Evolutionary conservation across 2,329 filamentous ascomycete species (phyloP).

Genomic region (Neofusicoccum sp.): DNA sequence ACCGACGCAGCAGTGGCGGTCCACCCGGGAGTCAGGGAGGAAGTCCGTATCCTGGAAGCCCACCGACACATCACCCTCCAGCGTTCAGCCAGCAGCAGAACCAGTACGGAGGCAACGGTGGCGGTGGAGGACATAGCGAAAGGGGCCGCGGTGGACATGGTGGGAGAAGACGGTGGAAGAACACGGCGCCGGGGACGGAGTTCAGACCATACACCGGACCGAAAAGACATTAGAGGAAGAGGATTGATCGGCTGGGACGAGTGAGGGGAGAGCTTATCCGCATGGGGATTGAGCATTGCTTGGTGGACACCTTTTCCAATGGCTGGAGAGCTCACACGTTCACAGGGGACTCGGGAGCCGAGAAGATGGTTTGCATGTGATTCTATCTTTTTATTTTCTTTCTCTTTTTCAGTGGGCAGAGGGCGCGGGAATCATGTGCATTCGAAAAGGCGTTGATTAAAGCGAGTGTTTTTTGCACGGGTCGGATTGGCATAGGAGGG

Average conservation of each 20-base stretch:
- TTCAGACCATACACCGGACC: constrained; percentile 16
- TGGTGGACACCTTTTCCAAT: neutral
- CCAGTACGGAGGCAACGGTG: constrained; percentile 1
- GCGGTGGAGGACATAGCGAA: neutral
- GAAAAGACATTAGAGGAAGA: neutral
- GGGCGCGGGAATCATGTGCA: neutral
- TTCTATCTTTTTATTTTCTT: neutral
- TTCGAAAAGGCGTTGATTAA: constrained; percentile 7
- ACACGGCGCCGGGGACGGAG: constrained; percentile 10
- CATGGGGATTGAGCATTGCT: neutral
- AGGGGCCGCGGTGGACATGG: constrained; percentile 4
- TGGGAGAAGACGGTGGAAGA: constrained; percentile 4
- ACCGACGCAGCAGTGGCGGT: constrained; percentile 20
- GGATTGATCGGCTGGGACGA: neutral
- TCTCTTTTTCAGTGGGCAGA: neutral
- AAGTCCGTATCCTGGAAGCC: constrained; percentile 2
- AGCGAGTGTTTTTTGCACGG: neutral
- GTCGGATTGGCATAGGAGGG: neutral
- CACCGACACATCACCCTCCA: constrained; percentile 6
- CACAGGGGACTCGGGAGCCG: neutral
- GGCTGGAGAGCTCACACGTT: no score
- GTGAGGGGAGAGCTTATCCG: neutral
- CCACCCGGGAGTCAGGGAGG: neutral
- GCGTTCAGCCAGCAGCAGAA: constrained; percentile 16
- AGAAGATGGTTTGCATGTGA: neutral